phyloP scores from a whole-genome alignment of 2,329 filamentous ascomycete genomes.

The Microdochium nivale region DNA sequence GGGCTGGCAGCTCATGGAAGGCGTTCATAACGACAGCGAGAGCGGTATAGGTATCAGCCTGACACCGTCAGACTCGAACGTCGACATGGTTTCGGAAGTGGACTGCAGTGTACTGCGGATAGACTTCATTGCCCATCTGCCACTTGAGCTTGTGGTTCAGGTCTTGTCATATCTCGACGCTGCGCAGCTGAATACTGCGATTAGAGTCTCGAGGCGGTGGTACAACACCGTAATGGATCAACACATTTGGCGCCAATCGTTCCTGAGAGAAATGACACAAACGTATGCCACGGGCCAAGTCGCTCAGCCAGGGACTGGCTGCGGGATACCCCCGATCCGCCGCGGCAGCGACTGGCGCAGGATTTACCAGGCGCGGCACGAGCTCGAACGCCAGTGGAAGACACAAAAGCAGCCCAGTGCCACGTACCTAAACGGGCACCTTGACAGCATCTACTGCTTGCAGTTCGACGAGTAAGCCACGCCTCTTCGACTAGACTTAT shows the following conservation, averaged over 20 bases:
- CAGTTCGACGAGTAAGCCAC: slow-evolving; percentile 85
- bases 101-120: slow-evolving; percentile 32
- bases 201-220: slow-evolving; percentile 44
- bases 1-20: slow-evolving; percentile 13
- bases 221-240: slow-evolving; percentile 35
- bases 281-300: slow-evolving; percentile 50
- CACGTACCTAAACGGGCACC: slow-evolving; percentile 86
- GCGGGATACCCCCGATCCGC: slow-evolving; percentile 44
- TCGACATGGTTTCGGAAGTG: slow-evolving; percentile 21
- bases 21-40: slow-evolving; percentile 41
- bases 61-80: slow-evolving; percentile 29
- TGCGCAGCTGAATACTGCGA: slow-evolving; percentile 36
- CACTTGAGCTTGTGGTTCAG: slow-evolving; percentile 50
- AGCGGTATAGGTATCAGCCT: slow-evolving; percentile 56
- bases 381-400: slow-evolving; percentile 73
- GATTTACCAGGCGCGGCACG: slow-evolving; percentile 69
- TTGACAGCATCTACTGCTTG: slow-evolving; percentile 93
- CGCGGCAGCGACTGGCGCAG: slow-evolving; percentile 75
- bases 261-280: slow-evolving; percentile 49
- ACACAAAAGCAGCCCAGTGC: slow-evolving; percentile 63
- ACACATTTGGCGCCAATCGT: slow-evolving; percentile 57
- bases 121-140: slow-evolving; percentile 49
- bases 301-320: slow-evolving; percentile 42
- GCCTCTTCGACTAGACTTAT: background rate
- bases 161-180: slow-evolving; percentile 49